These are phyloP conservation scores for Erucastrum elatum DNA, from an alignment of 345 rosid genomes.

Conservation along the genomic window DNA sequence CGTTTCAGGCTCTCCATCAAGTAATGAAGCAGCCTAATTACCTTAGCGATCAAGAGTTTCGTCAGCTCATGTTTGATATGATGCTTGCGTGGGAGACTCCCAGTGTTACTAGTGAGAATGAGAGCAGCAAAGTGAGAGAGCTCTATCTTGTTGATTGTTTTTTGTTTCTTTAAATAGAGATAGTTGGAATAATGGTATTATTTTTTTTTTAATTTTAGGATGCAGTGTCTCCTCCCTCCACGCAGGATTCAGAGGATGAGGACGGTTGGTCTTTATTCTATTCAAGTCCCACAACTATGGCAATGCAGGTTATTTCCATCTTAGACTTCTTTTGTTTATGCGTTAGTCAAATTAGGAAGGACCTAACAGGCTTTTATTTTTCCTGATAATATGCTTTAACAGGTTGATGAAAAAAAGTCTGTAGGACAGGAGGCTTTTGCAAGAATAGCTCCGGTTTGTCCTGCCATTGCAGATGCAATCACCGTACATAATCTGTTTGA, in stretches of 20 bases:
- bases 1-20: slow-evolving; percentile 59
- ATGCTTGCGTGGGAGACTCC: slow-evolving; percentile 93
- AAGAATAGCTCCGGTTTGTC: slow-evolving; percentile 85
- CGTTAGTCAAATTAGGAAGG: neutral
- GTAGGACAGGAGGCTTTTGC: slow-evolving; percentile 86
- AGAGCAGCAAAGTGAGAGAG: slow-evolving; percentile 56
- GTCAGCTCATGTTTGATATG: slow-evolving; percentile 82
- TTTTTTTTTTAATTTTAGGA: slow-evolving; percentile 45
- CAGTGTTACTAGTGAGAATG: slow-evolving; percentile 45
- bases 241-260: slow-evolving; percentile 43
- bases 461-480: slow-evolving; percentile 74
- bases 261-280: slow-evolving; percentile 73
- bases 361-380: neutral
- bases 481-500: slow-evolving; percentile 87
- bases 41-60: slow-evolving; percentile 69
- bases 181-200: neutral
- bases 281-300: slow-evolving; percentile 77
- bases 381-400: neutral
- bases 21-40: slow-evolving; percentile 53
- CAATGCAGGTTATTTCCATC: slow-evolving; percentile 64
- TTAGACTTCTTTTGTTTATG: neutral
- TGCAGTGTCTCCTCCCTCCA: slow-evolving; percentile 45
- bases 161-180: neutral
- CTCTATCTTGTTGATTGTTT: slow-evolving; percentile 2
- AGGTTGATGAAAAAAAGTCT: slow-evolving; percentile 85